Conservation (phyloP, 805 yeast genomes). For the Wickerhamiella lipophila region DNA sequence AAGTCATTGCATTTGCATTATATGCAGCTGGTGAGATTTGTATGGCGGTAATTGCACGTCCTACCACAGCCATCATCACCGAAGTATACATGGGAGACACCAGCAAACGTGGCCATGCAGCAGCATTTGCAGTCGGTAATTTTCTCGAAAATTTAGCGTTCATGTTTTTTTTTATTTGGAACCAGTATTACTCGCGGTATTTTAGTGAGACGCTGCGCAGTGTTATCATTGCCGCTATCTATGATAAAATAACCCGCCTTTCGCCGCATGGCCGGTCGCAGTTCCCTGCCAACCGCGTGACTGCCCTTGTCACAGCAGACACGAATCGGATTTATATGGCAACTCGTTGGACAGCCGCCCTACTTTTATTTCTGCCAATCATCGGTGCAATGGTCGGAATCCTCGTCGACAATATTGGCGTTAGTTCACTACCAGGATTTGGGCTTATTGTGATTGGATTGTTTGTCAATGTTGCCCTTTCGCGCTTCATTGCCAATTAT, state of each 20-base stretch:
- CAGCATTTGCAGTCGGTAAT: constrained; percentile 66
- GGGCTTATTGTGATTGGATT: constrained; percentile 35
- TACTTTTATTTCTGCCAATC: constrained; percentile 18
- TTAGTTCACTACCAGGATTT: constrained; percentile 57
- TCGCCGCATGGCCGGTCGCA: constrained; percentile 44
- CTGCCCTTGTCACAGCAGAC: constrained; percentile 72
- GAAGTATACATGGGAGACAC: constrained; percentile 15
- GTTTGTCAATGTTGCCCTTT: constrained; percentile 33
- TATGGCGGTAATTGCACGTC: constrained; percentile 21
- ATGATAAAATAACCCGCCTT: constrained; percentile 54
- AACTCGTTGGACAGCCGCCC: constrained; percentile 20
- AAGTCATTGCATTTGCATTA: constrained; percentile 9
- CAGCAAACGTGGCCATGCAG: constrained; percentile 34
- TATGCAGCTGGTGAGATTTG: constrained; percentile 21
- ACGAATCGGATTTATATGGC: constrained; percentile 63
- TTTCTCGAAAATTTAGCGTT: constrained; percentile 40
- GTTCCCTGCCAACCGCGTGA: constrained; percentile 57
- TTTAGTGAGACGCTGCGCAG: constrained; percentile 67
- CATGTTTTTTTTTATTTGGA: constrained; percentile 40
- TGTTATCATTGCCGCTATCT: constrained; percentile 53
- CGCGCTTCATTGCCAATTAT: constrained; percentile 40
- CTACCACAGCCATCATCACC: constrained; percentile 13
- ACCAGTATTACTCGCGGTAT: constrained; percentile 46
- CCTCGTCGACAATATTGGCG: constrained; percentile 57
- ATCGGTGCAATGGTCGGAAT: constrained; percentile 43